phyloP scores from a whole-genome alignment of 345 rosid genomes.

The Populus simonii region DNA sequence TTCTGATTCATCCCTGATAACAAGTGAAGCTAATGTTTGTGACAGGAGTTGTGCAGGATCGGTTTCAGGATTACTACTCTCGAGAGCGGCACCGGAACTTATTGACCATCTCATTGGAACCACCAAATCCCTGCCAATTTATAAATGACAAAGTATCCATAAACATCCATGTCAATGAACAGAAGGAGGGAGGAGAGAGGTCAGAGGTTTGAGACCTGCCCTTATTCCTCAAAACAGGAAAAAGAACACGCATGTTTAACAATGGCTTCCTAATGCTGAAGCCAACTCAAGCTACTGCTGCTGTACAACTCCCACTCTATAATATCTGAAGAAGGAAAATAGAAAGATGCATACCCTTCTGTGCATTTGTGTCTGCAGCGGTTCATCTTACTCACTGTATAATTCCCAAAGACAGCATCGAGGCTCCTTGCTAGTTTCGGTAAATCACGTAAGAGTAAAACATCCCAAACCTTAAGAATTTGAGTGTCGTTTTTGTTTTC shows the following conservation, averaged over 20 bases:
- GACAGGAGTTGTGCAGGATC: neutral
- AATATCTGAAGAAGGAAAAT: neutral
- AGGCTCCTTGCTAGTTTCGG: slow-evolving; percentile 35
- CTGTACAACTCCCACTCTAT: neutral
- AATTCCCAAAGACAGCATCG: slow-evolving; percentile 30
- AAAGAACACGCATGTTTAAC: neutral
- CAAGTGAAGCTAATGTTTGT: neutral
- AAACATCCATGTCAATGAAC: too few species aligned
- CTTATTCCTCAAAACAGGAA: neutral
- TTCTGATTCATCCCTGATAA: neutral
- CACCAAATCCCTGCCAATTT: neutral
- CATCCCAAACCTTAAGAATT: slow-evolving; percentile 50
- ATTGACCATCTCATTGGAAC: neutral
- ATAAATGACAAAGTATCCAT: neutral
- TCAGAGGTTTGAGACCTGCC: neutral
- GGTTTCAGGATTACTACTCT: neutral
- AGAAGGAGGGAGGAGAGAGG: neutral
- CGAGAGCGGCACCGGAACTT: neutral
- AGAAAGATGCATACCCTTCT: slow-evolving; percentile 38
- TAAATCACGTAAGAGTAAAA: slow-evolving; percentile 37
- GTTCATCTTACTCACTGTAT: slow-evolving; percentile 32
- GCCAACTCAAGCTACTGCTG: neutral
- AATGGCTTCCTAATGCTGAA: neutral
- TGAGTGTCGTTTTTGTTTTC: slow-evolving; percentile 28
- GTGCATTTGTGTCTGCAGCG: slow-evolving; percentile 40